Percentiles rank a stretch among this genome's conserved stretches.
Conservation (phyloP, 129 eudicot species). For the Flaveria ramosissima region DNA sequence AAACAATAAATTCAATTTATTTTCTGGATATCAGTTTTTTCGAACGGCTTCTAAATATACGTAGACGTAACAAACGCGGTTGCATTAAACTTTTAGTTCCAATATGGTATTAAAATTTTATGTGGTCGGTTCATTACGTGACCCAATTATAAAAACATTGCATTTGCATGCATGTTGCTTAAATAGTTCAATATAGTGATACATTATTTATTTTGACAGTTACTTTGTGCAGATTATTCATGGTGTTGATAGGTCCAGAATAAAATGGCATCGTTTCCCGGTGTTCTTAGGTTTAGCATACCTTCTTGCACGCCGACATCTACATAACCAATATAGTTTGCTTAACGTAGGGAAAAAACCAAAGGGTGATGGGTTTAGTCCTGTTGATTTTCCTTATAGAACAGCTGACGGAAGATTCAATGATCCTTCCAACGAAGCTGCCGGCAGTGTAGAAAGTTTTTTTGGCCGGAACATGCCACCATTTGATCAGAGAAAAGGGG, state of each 20-base stretch:
- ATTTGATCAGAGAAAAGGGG: constrained; percentile 39
- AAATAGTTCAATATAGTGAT: not conserved
- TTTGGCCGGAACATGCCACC: constrained; percentile 61
- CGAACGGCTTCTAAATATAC: too few relatives aligned
- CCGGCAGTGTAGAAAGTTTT: constrained; percentile 51
- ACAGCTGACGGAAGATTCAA: constrained; percentile 45
- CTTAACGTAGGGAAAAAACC: constrained; percentile 38
- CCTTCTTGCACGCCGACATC: constrained; percentile 54
- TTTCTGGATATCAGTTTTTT: too few relatives aligned
- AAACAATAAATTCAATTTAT: too few relatives aligned
- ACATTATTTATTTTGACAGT: not conserved
- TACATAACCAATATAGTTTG: constrained; percentile 52
- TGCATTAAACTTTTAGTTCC: too few relatives aligned
- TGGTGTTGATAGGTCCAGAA: constrained; percentile 41
- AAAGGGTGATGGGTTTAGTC: constrained; percentile 26
- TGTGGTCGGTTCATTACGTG: too few relatives aligned
- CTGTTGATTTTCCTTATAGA: constrained; percentile 42
- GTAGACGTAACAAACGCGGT: too few relatives aligned
- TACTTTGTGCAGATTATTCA: constrained; percentile 49
- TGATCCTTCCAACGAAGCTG: constrained; percentile 48
- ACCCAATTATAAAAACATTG: too few relatives aligned
- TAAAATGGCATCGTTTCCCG: constrained; percentile 58
- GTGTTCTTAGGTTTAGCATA: constrained; percentile 55
- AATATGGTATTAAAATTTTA: too few relatives aligned
- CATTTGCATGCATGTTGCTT: not conserved